Percentiles rank a stretch among this genome's conserved stretches.
Conservation (phyloP, 2,329 filamentous ascomycete species). For the Penicillium carneum region DNA sequence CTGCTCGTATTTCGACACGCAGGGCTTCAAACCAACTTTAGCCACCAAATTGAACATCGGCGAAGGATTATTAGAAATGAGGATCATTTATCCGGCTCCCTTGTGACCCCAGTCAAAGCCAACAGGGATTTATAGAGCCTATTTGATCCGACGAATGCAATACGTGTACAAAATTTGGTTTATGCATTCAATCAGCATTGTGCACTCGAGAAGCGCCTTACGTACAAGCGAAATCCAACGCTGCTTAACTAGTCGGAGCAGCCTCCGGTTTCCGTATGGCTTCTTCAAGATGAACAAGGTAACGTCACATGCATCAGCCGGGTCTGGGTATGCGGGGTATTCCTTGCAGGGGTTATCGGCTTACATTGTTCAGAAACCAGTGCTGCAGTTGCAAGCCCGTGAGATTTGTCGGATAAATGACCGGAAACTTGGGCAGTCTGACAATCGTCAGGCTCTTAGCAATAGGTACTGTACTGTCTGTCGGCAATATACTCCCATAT, state of each 20-base stretch:
- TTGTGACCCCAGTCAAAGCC: neutral
- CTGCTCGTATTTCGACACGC: neutral
- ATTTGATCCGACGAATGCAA: too few relatives aligned
- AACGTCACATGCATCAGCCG: neutral
- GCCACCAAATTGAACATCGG: neutral
- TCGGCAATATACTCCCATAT: neutral
- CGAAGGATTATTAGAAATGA: neutral
- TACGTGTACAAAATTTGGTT: too few relatives aligned
- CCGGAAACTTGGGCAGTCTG: neutral
- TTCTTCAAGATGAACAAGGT: slow-evolving; percentile 7
- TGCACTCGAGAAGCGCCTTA: neutral
- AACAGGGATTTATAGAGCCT: too few relatives aligned
- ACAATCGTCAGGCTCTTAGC: neutral
- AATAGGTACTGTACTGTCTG: neutral
- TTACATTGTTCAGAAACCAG: neutral
- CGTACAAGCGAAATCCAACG: neutral
- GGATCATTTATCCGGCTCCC: neutral
- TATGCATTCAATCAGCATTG: neutral
- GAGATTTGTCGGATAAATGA: neutral
- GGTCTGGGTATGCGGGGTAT: neutral
- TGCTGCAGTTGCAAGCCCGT: neutral
- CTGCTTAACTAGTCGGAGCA: slow-evolving; percentile 27
- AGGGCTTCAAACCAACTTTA: neutral
- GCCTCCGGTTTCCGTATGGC: slow-evolving; percentile 18
- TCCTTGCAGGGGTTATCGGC: neutral